phyloP scores from a whole-genome alignment of 2,329 filamentous ascomycete genomes.

The Xylariaceae sp. region DNA sequence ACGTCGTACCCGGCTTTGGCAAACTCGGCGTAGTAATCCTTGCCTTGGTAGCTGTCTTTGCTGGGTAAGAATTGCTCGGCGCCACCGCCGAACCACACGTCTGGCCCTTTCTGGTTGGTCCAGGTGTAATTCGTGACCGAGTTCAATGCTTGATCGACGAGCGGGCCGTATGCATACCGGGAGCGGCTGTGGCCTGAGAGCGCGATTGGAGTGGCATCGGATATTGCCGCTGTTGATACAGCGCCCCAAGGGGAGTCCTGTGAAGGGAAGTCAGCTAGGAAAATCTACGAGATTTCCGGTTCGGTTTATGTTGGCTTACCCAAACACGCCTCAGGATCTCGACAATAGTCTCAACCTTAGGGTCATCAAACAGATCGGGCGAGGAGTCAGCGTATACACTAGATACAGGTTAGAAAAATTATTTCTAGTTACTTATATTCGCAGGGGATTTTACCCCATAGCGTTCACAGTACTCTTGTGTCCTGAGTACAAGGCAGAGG shows the following conservation, averaged over 20 bases:
- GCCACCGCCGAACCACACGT: constrained; percentile 83
- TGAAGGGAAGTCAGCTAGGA: background rate
- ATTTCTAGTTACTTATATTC: background rate
- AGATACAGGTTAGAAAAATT: background rate
- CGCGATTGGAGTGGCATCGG: constrained; percentile 83
- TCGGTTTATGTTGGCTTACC: constrained; percentile 42
- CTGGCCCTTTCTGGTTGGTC: constrained; percentile 75
- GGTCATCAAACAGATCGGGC: constrained; percentile 76
- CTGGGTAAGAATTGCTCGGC: constrained; percentile 80
- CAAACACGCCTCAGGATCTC: constrained; percentile 77
- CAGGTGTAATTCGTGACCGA: constrained; percentile 82
- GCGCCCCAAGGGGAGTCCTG: constrained; percentile 64
- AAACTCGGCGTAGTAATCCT: constrained; percentile 83
- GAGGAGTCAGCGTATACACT: constrained; percentile 80
- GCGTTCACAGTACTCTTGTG: constrained; percentile 87
- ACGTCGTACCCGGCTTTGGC: constrained; percentile 74
- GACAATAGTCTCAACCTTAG: constrained; percentile 84
- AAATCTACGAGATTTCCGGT: background rate
- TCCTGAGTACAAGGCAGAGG: constrained; percentile 80
- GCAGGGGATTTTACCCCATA: constrained; percentile 60
- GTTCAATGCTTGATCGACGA: constrained; percentile 79
- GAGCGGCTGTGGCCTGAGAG: constrained; percentile 75
- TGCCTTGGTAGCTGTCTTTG: constrained; percentile 68
- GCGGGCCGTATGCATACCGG: constrained; percentile 71
- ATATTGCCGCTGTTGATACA: constrained; percentile 81